Evolutionary conservation across 1,284 basidiomycete species (phyloP), one percentile per base, ranked within the genome.

Genomic region (Tilletiopsis washingtonensis): DNA sequence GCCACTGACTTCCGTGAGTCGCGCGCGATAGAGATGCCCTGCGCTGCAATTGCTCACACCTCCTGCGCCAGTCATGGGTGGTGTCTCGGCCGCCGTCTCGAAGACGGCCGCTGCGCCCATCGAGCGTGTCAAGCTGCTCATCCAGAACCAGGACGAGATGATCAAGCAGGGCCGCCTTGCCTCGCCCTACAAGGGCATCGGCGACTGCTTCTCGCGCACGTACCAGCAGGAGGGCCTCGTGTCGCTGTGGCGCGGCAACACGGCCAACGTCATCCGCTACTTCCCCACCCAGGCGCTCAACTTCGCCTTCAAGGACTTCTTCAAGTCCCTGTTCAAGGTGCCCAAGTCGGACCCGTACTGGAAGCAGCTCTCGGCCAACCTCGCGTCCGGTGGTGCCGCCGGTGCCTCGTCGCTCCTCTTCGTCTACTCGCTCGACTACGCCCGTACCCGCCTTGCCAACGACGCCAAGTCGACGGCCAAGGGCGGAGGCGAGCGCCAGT

Each of bases 81-180:
- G 70, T 73, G 61, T 71, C 40, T 70, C 71, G 45, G 71, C 71
- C 60, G 71, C 71, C 51, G 61, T 73, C 66, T 72, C 71, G 58
- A 73, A 73, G 67, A 72, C 67, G 17, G 71, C 68, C 44, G 71
- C 71, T 44, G 71, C 71, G 57, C 71, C 69, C 66, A 73, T 73
- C 39, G 69, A 73, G 67, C 69, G 71, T 53, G 57, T 73, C 59
- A 73, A 73, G 69, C 71, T 71, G 51, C 65, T 73, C 40, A 65
- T 73, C 69, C 71, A 73, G 67, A 73, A 73, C 62, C 71, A 73
- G 64, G 71, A 64, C 52, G 71, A 73, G 67, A 73, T 73, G 69
- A 71, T 73, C 66, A 72, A 71, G 66, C 71, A 71, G 64, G 71
- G 69, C 57, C 69, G 71, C 60, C 69, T 73, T 45, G 56, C 71